A percentile compares a stretch with the other conserved stretches of the same genome.
Evolutionary conservation across 2,329 filamentous ascomycete species (phyloP).

Genomic region (Stagonosporopsis vannaccii): DNA sequence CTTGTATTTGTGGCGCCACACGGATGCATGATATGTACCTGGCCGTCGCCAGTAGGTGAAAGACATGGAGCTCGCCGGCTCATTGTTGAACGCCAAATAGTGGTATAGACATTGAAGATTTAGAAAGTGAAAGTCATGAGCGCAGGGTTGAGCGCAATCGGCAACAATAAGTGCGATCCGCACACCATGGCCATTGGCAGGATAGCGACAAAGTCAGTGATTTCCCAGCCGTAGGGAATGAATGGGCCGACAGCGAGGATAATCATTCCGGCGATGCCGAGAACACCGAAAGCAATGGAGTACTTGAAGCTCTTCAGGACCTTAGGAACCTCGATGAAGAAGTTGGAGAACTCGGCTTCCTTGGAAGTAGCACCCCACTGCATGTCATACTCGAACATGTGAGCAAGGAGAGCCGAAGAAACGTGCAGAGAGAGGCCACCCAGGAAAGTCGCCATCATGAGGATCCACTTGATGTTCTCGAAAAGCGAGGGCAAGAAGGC

Average conservation of each 20-base stretch:
- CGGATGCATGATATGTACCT: conserved; percentile 13
- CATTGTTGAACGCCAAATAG: conserved; percentile 1
- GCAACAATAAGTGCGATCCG: conserved; percentile 71
- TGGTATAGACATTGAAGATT: neutral
- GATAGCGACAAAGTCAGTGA: conserved; percentile 68
- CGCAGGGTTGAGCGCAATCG: conserved; percentile 75
- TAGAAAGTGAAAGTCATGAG: conserved; percentile 81
- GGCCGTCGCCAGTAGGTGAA: conserved; percentile 1
- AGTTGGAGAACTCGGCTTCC: conserved; percentile 81
- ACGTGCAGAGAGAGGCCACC: conserved; percentile 82
- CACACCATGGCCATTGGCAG: conserved; percentile 78
- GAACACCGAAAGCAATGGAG: conserved; percentile 69
- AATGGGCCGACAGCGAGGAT: conserved; percentile 69
- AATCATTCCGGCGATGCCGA: conserved; percentile 68
- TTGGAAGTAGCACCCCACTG: conserved; percentile 83
- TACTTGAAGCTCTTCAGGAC: conserved; percentile 80
- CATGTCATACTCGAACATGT: conserved; percentile 88
- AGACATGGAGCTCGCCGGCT: conserved; percentile 11
- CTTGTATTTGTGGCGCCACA: neutral
- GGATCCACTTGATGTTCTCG: conserved; percentile 68
- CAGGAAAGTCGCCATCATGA: conserved; percentile 77
- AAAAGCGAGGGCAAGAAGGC: conserved; percentile 59
- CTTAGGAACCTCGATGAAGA: conserved; percentile 83
- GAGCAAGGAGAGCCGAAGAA: conserved; percentile 76
- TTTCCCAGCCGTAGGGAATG: conserved; percentile 65